These are phyloP conservation scores for Gastrolobium bilobum DNA, from an alignment of 306 rosid species.

Conservation along the genomic window DNA sequence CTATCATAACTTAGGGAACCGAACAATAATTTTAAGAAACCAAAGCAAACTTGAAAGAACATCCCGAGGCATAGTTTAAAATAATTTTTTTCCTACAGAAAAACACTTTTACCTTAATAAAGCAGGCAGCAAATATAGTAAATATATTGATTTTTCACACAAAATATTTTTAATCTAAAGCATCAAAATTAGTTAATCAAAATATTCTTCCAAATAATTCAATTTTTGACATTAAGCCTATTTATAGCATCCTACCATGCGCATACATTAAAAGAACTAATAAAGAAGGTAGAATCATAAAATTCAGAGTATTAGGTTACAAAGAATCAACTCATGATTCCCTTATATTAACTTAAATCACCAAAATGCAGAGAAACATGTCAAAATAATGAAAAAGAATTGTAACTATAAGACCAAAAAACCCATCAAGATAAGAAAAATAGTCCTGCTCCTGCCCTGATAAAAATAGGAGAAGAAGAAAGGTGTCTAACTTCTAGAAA, in stretches of 20 bases:
- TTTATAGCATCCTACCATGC: slow-evolving; percentile 7
- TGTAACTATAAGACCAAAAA: background rate
- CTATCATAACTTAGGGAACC: slow-evolving; percentile 15
- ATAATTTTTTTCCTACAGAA: background rate
- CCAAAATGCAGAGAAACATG: slow-evolving; percentile 17
- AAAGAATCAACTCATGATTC: slow-evolving; percentile 7
- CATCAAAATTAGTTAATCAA: slow-evolving; percentile 26
- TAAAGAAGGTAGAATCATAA: slow-evolving; percentile 21
- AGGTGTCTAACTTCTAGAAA: slow-evolving; percentile 22
- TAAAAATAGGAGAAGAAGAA: slow-evolving; percentile 29
- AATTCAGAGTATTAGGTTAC: slow-evolving; percentile 22
- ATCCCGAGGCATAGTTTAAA: slow-evolving; percentile 24
- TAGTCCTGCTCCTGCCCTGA: slow-evolving; percentile 9
- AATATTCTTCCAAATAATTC: slow-evolving; percentile 28
- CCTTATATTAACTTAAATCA: slow-evolving; percentile 22
- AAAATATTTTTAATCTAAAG: slow-evolving; percentile 3
- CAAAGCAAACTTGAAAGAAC: slow-evolving; percentile 37
- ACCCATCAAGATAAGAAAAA: slow-evolving; percentile 2
- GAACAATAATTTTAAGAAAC: slow-evolving; percentile 4
- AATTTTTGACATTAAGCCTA: slow-evolving; percentile 11
- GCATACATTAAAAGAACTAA: slow-evolving; percentile 32
- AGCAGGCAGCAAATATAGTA: slow-evolving; percentile 46
- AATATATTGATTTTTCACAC: slow-evolving; percentile 4
- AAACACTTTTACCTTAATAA: slow-evolving; percentile 1
- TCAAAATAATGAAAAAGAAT: background rate